Conservation (phyloP, 2,329 filamentous ascomycete species). For the Lithohypha guttulata region DNA sequence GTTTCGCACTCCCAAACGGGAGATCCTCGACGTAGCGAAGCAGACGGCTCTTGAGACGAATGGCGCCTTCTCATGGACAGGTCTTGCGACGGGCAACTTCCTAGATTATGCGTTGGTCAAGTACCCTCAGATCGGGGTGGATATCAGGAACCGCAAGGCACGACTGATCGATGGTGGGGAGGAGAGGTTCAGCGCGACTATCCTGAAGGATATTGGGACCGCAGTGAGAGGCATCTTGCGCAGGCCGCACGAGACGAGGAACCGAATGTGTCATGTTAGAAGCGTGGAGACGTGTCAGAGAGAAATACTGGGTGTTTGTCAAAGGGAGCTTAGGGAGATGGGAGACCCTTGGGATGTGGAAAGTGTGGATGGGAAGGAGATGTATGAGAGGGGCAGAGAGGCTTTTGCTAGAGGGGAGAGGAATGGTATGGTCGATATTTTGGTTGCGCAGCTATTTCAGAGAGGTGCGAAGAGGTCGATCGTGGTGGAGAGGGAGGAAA, state of each 20-base stretch:
- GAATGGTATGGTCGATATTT: slow-evolving; percentile 4
- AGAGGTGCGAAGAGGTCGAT: neutral
- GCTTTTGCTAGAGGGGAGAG: slow-evolving; percentile 1
- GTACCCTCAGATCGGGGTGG: slow-evolving; percentile 3
- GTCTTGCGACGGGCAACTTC: slow-evolving; percentile 3
- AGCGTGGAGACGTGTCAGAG: slow-evolving; percentile 5
- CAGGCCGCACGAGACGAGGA: neutral
- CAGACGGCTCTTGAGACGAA: neutral
- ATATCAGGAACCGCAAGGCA: neutral
- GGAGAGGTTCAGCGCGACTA: slow-evolving; percentile 1
- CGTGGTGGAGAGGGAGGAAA: slow-evolving; percentile 1
- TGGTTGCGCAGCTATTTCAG: slow-evolving; percentile 6
- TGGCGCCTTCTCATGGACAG: neutral
- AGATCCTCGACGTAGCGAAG: neutral
- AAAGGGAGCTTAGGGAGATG: neutral
- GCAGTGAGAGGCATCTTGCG: slow-evolving; percentile 6
- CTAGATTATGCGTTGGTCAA: slow-evolving; percentile 1
- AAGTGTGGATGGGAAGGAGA: neutral
- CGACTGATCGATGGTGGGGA: neutral
- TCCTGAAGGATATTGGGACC: neutral
- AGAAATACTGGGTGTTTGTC: neutral
- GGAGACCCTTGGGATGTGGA: neutral
- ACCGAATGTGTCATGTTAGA: slow-evolving; percentile 1
- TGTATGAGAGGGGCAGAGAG: slow-evolving; percentile 6
- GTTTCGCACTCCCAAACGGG: neutral